Conservation (phyloP, 1,284 basidiomycete genomes). For the Stereum hirsutum region DNA sequence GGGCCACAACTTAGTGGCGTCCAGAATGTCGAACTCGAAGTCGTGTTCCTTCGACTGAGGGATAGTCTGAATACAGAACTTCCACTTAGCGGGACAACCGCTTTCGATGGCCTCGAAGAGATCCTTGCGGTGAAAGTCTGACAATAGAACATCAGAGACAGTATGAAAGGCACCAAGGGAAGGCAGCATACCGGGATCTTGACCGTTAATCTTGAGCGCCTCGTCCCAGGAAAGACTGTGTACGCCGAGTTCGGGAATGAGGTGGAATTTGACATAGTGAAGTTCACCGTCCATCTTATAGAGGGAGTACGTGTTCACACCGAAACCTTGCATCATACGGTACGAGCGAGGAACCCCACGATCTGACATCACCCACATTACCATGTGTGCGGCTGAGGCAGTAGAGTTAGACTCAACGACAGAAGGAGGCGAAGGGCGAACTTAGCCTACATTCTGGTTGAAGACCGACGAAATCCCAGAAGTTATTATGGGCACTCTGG, state of each 20-base stretch:
- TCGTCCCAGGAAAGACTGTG: slow-evolving; percentile 85
- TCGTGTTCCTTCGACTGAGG: slow-evolving; percentile 57
- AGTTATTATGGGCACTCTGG: slow-evolving; percentile 72
- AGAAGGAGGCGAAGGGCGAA: background rate
- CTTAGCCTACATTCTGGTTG: slow-evolving; percentile 48
- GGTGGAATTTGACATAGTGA: slow-evolving; percentile 83
- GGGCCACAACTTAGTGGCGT: slow-evolving; percentile 80
- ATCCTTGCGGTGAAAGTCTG: slow-evolving; percentile 77
- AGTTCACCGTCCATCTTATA: slow-evolving; percentile 57
- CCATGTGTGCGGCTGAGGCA: slow-evolving; percentile 60
- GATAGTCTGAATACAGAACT: slow-evolving; percentile 70
- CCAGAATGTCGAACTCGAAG: slow-evolving; percentile 79
- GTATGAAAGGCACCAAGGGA: background rate
- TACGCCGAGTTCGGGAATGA: slow-evolving; percentile 71
- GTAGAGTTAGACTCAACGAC: slow-evolving; percentile 3
- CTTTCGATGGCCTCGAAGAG: slow-evolving; percentile 68
- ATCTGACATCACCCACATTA: slow-evolving; percentile 81
- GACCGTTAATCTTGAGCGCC: slow-evolving; percentile 73
- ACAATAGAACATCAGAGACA: slow-evolving; percentile 3
- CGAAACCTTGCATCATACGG: slow-evolving; percentile 85
- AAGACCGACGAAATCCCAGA: slow-evolving; percentile 74
- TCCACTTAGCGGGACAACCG: slow-evolving; percentile 66
- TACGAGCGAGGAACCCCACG: slow-evolving; percentile 73
- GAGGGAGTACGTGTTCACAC: slow-evolving; percentile 76
- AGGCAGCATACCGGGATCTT: slow-evolving; percentile 50